A percentile compares a stretch with the other conserved stretches of the same genome.
These are phyloP conservation scores for Piper longum DNA, from an alignment of 164 flowering plant species.

Conservation along the genomic window DNA sequence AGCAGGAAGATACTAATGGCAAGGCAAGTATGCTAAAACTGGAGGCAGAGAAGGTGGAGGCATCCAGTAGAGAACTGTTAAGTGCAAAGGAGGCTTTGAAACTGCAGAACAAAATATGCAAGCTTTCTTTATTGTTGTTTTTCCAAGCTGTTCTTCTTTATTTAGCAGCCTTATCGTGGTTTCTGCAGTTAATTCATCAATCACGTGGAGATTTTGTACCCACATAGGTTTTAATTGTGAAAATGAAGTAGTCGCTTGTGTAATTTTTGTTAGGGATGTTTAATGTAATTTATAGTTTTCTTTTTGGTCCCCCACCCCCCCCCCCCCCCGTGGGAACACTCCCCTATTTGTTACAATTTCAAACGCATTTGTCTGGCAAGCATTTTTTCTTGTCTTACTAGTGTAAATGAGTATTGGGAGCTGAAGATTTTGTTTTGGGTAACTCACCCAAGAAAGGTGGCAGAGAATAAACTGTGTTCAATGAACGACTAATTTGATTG, in stretches of 20 bases:
- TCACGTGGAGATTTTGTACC: constrained; percentile 33
- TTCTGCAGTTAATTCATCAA: constrained; percentile 23
- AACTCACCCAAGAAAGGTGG: not conserved
- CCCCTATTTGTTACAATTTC: not conserved
- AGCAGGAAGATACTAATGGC: constrained; percentile 24
- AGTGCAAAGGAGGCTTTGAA: constrained; percentile 21
- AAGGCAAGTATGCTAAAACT: constrained; percentile 24
- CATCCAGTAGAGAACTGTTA: constrained; percentile 13
- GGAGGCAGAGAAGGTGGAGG: constrained; percentile 4
- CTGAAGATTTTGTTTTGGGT: not conserved
- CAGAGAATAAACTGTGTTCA: no score
- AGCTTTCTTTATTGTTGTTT: constrained; percentile 19
- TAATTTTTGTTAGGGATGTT: not conserved
- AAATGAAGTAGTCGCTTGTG: not conserved
- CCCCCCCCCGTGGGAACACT: no score
- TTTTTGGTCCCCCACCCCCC: no score
- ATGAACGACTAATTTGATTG: no score
- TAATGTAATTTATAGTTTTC: not conserved
- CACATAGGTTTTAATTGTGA: constrained; percentile 19
- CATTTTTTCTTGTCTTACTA: not conserved
- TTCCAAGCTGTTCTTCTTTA: constrained; percentile 38
- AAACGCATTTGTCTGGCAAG: not conserved
- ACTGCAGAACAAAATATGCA: constrained; percentile 25
- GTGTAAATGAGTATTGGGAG: no score
- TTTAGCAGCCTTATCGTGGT: constrained; percentile 15